Conservation (phyloP, 257 asterid genomes). For the Ilex aquifolium region DNA sequence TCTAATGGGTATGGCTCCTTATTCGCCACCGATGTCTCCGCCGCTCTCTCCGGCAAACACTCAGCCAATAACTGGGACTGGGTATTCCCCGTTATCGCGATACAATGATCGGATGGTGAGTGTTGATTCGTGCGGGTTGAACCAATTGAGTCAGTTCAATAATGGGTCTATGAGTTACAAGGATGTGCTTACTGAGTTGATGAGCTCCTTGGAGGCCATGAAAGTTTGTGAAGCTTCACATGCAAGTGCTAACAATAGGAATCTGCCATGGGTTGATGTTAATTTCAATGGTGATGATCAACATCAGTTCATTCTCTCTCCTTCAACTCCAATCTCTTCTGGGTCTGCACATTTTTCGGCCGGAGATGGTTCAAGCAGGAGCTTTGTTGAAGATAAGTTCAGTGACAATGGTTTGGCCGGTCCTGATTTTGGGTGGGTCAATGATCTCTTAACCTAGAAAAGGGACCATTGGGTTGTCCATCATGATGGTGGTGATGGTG, state of each 20-base stretch:
- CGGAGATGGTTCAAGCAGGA: constrained; percentile 4
- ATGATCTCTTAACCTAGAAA: constrained; percentile 9
- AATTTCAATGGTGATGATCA: constrained; percentile 4
- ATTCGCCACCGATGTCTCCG: neutral
- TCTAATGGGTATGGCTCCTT: neutral
- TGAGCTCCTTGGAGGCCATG: constrained; percentile 10
- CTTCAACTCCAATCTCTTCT: constrained; percentile 6
- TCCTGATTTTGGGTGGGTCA: constrained; percentile 12
- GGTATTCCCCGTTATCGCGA: neutral
- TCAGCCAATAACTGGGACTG: neutral
- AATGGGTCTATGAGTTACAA: constrained; percentile 1
- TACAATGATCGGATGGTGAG: neutral
- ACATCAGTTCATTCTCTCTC: constrained; percentile 2
- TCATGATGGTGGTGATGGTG: neutral
- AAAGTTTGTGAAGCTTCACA: neutral
- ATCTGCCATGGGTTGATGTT: neutral
- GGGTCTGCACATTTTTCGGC: neutral
- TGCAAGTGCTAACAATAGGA: neutral
- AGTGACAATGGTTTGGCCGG: neutral
- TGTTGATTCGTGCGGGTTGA: neutral
- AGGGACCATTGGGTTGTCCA: neutral
- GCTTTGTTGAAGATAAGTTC: neutral
- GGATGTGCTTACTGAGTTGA: constrained; percentile 3
- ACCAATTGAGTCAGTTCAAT: neutral
- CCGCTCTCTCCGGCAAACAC: neutral